Evolutionary conservation across 352 stramenopile genomes (phyloP), one percentile per base, ranked within the genome.

Genomic region (Halophytophthora batemanensis): DNA sequence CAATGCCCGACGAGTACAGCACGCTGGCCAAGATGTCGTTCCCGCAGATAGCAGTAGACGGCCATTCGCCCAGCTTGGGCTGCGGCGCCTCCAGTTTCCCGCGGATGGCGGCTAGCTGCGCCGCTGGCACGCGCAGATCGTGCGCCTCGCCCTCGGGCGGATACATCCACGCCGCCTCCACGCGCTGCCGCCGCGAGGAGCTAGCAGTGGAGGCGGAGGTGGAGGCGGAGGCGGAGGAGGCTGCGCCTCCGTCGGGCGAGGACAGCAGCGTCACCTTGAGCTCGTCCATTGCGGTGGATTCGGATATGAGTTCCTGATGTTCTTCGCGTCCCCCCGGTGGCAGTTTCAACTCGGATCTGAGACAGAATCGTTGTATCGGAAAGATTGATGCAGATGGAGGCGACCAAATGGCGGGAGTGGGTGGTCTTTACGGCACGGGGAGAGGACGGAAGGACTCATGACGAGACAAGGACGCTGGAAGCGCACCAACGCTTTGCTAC

Each of bases 21-120:
- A 87, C 87, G 47, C 79, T 95, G 34, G 78, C 82, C n/a, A 96
- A 56, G 50, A 97, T 95, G 45, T 97, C 90, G 51, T 97, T 97
- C 12, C 90, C 90, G 48, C 82, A 95, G 50, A 97, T 97, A 29
- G 83, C 82, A 5, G 90, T 97, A 13, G 89, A 87, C 25, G 77
- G 76, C 72, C 87, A 95, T 65, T 96, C 77, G 23, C 72, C 61
- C 21, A 96, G 64, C 50, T 65, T 52, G 13, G 66, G 53, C 23
- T 64, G 56, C 0, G 64, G 64, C 14, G 35, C 36, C 10, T 68
- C 48, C 3, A 81, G 50, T 6, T 47, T 49, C 3, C 57, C 50
- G 18, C 63, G 66, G 13, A 71, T 66, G 34, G 56, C 56, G 39
- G 52, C 53, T 0, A 78, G 44, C 14, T 69, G 50, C 15, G 65